Base-by-base conservation (phyloP, 495 filamentous ascomycete genomes). In the Xylaria bambusicola region DNA sequence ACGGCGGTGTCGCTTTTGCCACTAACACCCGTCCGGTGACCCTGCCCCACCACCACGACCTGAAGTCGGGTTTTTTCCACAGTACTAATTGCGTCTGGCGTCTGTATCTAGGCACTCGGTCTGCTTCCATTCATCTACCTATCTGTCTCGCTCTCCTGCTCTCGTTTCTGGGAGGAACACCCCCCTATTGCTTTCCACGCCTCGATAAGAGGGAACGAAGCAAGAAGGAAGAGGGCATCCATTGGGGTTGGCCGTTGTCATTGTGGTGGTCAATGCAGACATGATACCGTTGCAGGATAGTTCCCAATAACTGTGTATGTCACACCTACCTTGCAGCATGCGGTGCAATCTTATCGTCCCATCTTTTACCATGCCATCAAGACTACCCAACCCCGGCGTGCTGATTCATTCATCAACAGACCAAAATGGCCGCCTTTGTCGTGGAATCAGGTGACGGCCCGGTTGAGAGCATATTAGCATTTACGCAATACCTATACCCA, bases 401-500 rank as follows among this genome's bases (percentile, higher is more conserved):
- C 68, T 70, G 56, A 70, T 50, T 57, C 27, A 52, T 50, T 48
- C 31, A 52, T 57, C 52, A 45, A 61, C 63, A 70, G 68, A 56
- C 50, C 65, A 60, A 64, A 51, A 70, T 70, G 68, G 68, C 68
- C 56, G 61, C 63, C 61, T 60, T 62, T 56, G 67, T 70, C 61
- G 64, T 61, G 58, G 63, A 56, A 63, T 56, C 62, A 66, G 62
- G 36, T 51, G 63, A 64, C 64, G 67, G 62, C 56, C 57, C 65
- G 53, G 71, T 71, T 46, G 65, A 74, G 63, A 63, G 63, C 62
- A 65, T 75, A 48, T 69, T 71, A 60, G 60, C 62, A 24, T 54
- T 57, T n/a, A 70, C 74, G 21, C 73, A 79, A 67, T 73, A 78
- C 33, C 59, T 75, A 35, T 79, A 78, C 59, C 69, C 77, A 41